phyloP scores from a whole-genome alignment of 192 early-diverging fungal genomes.

The Dissophora globulifera region DNA sequence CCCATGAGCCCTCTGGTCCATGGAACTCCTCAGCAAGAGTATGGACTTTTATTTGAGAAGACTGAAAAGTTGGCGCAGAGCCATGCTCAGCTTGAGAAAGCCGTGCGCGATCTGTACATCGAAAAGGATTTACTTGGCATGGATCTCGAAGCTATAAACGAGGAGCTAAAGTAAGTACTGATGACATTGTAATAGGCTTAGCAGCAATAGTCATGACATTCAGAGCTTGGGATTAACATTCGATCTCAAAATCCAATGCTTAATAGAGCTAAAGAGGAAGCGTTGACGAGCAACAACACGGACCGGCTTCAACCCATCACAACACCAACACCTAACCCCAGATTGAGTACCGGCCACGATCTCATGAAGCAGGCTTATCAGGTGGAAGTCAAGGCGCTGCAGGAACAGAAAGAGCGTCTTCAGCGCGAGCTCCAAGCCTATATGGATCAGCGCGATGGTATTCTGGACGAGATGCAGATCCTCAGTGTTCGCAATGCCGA shows the following conservation, averaged over 20 bases:
- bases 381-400: constrained; percentile 58
- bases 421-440: constrained; percentile 56
- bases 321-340: constrained; percentile 23
- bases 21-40: constrained; percentile 36
- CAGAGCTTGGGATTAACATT: too few relatives aligned
- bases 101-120: constrained; percentile 43
- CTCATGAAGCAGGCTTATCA: constrained; percentile 58
- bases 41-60: constrained; percentile 17
- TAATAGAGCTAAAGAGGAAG: constrained; percentile 61
- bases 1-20: constrained; percentile 40
- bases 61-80: constrained; percentile 28
- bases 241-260: too few relatives aligned
- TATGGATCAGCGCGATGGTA: constrained; percentile 58
- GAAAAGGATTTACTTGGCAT: constrained; percentile 49
- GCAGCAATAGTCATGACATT: too few relatives aligned
- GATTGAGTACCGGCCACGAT: constrained; percentile 55
- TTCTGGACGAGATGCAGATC: constrained; percentile 62
- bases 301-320: constrained; percentile 9
- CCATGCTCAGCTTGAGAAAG: constrained; percentile 38
- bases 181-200: too few relatives aligned
- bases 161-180: constrained; percentile 43
- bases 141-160: constrained; percentile 47
- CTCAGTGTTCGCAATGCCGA: constrained; percentile 66
- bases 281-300: neutral
- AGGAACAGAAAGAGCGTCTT: constrained; percentile 57